These are phyloP conservation scores for Entrophospora sp. DNA, from an alignment of 192 early-diverging fungal species.

Conservation along the genomic window DNA sequence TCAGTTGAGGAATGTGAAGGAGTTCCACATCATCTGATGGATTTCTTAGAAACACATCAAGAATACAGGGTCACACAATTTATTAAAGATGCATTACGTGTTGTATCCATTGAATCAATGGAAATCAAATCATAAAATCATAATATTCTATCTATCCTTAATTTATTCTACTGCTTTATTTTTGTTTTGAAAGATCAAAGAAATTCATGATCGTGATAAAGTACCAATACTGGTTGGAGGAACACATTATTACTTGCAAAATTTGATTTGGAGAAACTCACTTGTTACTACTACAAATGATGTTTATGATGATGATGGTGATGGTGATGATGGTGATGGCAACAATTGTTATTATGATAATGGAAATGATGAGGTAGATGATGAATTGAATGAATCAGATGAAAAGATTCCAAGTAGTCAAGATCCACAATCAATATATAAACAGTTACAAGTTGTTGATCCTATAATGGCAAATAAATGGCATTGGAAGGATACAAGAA, in stretches of 20 bases:
- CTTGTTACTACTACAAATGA: too few relatives aligned
- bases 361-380: too few relatives aligned
- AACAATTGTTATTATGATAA: too few relatives aligned
- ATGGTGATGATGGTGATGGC: slow-evolving; percentile 14
- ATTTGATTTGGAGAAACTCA: slow-evolving; percentile 69
- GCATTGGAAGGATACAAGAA: slow-evolving; percentile 84
- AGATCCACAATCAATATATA: slow-evolving; percentile 52
- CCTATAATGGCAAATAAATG: slow-evolving; percentile 81
- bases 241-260: slow-evolving; percentile 96
- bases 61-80: slow-evolving; percentile 90
- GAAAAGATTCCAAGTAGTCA: slow-evolving; percentile 22
- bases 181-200: slow-evolving; percentile 64
- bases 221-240: slow-evolving; percentile 90
- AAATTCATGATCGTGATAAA: slow-evolving; percentile 59
- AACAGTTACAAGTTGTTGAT: slow-evolving; percentile 62
- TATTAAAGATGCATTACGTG: slow-evolving; percentile 59
- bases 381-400: too few relatives aligned
- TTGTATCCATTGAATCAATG: slow-evolving; percentile 35
- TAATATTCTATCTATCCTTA: background rate
- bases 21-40: slow-evolving; percentile 80
- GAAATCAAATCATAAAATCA: background rate
- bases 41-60: slow-evolving; percentile 53
- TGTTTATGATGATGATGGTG: slow-evolving; percentile 15
- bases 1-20: slow-evolving; percentile 54
- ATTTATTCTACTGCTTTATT: background rate